Conservation (phyloP, 345 rosid species). For the Lumnitzera racemosa region DNA sequence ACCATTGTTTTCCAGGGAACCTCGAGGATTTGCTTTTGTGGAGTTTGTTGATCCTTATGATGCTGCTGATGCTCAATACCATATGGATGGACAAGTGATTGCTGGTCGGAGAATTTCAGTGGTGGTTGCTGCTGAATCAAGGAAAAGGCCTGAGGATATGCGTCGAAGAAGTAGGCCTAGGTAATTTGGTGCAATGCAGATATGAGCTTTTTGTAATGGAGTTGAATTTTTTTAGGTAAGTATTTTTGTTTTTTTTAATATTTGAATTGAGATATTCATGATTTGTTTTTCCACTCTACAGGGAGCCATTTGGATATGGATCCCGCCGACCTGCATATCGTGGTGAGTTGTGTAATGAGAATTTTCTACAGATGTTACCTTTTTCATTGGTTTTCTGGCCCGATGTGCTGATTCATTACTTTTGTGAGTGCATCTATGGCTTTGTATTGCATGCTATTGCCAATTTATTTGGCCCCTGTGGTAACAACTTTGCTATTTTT, state of each 20-base stretch:
- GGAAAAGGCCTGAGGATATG: conserved; percentile 99
- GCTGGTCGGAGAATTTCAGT: conserved; percentile 89
- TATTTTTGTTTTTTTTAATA: no score
- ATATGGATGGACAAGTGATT: conserved; percentile 78
- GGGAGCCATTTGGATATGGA: conserved; percentile 60
- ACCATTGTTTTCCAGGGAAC: conserved; percentile 44
- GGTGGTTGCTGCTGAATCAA: conserved; percentile 78
- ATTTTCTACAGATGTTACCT: background rate
- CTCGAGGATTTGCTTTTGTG: conserved; percentile 97
- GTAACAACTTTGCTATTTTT: no score
- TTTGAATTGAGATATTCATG: conserved; percentile 2
- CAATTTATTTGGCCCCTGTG: no score
- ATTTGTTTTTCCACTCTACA: conserved; percentile 24
- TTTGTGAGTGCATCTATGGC: no score
- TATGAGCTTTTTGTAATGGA: background rate
- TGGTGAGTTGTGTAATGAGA: conserved; percentile 36
- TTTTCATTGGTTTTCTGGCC: background rate
- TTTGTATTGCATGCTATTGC: no score
- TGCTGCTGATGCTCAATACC: conserved; percentile 81
- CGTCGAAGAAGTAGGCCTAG: conserved; percentile 64
- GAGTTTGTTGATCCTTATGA: conserved; percentile 90
- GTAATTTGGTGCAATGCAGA: conserved; percentile 17
- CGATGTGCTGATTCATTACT: no score
- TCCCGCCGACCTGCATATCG: conserved; percentile 49
- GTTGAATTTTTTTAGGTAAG: background rate